Percentiles rank a stretch among this genome's conserved stretches.
phyloP scores from a whole-genome alignment of 2,329 filamentous ascomycete genomes.

The Corinectria fuckeliana region DNA sequence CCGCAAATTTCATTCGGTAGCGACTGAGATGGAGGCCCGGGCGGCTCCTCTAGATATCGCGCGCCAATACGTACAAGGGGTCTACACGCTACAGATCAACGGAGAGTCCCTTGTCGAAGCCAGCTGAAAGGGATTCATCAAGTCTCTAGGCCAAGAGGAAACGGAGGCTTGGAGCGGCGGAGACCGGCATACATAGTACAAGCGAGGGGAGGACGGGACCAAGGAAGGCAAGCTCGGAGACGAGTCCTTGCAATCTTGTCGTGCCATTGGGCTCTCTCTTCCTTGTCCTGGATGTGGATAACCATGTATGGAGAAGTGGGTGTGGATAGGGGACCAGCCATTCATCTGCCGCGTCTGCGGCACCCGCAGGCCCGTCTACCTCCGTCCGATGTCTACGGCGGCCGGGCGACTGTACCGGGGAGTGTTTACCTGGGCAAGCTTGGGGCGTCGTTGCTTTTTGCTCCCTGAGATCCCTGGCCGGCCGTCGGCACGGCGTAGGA shows the following conservation, averaged over 20 bases:
- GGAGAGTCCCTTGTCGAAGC: neutral
- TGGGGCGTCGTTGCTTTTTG: conserved; percentile 11
- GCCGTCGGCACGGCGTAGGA: conserved; percentile 20
- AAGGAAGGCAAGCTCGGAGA: conserved; percentile 17
- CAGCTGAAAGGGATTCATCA: neutral
- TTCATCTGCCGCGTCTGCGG: conserved; percentile 20
- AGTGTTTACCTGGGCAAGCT: conserved; percentile 1
- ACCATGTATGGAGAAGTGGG: conserved; percentile 9
- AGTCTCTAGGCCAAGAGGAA: neutral
- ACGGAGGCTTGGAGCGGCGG: conserved; percentile 13
- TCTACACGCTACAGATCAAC: neutral
- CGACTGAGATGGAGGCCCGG: neutral
- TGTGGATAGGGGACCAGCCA: conserved; percentile 12
- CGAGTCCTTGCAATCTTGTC: conserved; percentile 18
- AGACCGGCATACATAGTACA: conserved; percentile 16
- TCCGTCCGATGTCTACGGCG: conserved; percentile 17
- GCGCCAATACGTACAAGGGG: neutral
- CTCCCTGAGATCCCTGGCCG: conserved; percentile 14
- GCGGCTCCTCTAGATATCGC: neutral
- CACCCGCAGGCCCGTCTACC: conserved; percentile 12
- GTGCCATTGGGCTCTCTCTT: conserved; percentile 12
- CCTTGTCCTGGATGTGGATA: conserved; percentile 15
- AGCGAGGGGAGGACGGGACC: conserved; percentile 18
- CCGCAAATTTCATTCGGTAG: neutral
- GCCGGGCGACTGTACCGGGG: neutral